phyloP scores from a whole-genome alignment of 192 early-diverging fungal species.

The Coemansia sp. region DNA sequence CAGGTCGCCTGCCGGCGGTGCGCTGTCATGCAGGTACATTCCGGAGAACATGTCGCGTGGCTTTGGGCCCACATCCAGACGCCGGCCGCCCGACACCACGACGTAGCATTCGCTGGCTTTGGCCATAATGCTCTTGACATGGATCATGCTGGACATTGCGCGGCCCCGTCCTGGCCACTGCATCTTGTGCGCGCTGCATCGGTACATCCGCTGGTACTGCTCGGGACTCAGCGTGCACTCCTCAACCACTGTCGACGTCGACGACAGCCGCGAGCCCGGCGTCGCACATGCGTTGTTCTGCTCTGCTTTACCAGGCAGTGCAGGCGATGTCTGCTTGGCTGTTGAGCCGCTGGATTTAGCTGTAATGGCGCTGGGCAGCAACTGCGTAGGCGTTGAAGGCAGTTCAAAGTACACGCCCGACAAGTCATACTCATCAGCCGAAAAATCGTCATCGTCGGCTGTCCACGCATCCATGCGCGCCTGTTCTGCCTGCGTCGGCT shows the following conservation, averaged over 20 bases:
- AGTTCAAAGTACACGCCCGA: constrained; percentile 46
- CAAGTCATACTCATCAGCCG: constrained; percentile 39
- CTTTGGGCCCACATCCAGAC: constrained; percentile 19
- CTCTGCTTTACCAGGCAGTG: neutral
- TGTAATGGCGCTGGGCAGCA: neutral
- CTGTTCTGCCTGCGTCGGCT: constrained; percentile 31
- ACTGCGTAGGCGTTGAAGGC: neutral
- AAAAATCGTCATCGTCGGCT: constrained; percentile 49
- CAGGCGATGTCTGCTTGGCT: neutral
- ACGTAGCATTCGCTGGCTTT: constrained; percentile 41
- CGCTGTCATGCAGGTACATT: constrained; percentile 18
- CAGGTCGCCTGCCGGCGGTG: neutral
- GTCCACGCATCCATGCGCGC: constrained; percentile 48
- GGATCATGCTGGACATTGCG: constrained; percentile 39
- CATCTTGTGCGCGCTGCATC: constrained; percentile 49
- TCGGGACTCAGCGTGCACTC: constrained; percentile 30
- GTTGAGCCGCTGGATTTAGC: constrained; percentile 4
- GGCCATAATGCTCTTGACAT: constrained; percentile 39
- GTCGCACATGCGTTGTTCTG: constrained; percentile 8
- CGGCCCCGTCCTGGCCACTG: constrained; percentile 22
- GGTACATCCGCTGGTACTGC: constrained; percentile 36
- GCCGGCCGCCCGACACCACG: constrained; percentile 27
- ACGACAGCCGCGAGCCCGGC: constrained; percentile 41
- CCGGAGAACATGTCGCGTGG: constrained; percentile 21
- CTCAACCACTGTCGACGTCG: constrained; percentile 45